Conservation (phyloP, 2,329 filamentous ascomycete species). For the Arthrobotrys sinensis region DNA sequence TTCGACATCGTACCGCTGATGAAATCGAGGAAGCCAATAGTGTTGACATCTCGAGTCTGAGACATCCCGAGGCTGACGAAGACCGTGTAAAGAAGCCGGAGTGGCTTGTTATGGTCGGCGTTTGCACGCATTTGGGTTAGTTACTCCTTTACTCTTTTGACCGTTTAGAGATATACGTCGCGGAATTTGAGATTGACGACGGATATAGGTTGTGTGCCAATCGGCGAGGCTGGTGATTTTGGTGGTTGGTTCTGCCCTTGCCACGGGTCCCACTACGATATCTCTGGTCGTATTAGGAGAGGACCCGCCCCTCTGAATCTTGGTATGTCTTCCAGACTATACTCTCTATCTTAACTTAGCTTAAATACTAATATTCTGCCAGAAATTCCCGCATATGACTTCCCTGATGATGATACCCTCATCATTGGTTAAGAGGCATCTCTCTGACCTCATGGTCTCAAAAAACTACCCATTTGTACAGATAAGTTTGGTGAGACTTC, state of each 20-base stretch:
- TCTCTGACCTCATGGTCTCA: not conserved
- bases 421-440: conserved; percentile 83
- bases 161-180: conserved; percentile 15
- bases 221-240: conserved; percentile 97
- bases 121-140: conserved; percentile 91
- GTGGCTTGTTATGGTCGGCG: conserved; percentile 99
- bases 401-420: conserved; percentile 88
- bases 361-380: conserved; percentile 67
- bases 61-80: conserved; percentile 90
- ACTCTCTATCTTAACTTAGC: conserved; percentile 73
- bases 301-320: conserved; percentile 97
- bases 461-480: conserved; percentile 42
- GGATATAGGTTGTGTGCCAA: conserved; percentile 84
- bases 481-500: conserved; percentile 51
- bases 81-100: conserved; percentile 98
- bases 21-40: conserved; percentile 97
- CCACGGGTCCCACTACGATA: conserved; percentile 99
- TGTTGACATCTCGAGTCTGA: conserved; percentile 83
- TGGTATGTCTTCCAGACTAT: conserved; percentile 76
- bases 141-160: not conserved
- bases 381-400: conserved; percentile 92
- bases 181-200: conserved; percentile 14
- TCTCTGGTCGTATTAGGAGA: conserved; percentile 97
- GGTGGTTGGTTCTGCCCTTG: conserved; percentile 99
- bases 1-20: conserved; percentile 93